A percentile compares a stretch with the other conserved stretches of the same genome.
Conservation (phyloP, 2,329 filamentous ascomycete genomes). For the Lasiodiplodia hormozganensis region DNA sequence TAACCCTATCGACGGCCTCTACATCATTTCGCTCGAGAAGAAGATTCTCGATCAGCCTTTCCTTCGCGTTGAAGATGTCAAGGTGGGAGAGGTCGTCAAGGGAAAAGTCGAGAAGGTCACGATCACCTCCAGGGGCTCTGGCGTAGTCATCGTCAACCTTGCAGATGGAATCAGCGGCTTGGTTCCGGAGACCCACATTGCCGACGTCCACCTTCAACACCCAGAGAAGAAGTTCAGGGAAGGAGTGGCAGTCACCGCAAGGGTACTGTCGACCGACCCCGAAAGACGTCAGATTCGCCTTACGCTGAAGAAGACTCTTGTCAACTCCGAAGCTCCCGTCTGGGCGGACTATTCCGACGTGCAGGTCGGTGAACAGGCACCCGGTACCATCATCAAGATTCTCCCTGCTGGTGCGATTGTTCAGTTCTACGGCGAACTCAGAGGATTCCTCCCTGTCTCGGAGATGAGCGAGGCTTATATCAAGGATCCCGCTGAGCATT, state of each 20-base stretch:
- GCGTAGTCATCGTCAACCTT: constrained; percentile 81
- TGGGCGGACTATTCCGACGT: constrained; percentile 81
- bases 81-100: constrained; percentile 79
- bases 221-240: constrained; percentile 96
- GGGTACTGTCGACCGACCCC: constrained; percentile 81
- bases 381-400: constrained; percentile 86
- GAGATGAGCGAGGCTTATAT: constrained; percentile 99
- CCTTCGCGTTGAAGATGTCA: constrained; percentile 88
- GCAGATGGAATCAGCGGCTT: constrained; percentile 89
- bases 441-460: constrained; percentile 87
- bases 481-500: constrained; percentile 85
- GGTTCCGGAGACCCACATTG: constrained; percentile 85
- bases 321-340: constrained; percentile 84
- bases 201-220: constrained; percentile 85
- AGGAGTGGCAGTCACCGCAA: constrained; percentile 81
- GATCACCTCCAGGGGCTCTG: constrained; percentile 77
- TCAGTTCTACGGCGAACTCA: constrained; percentile 86
- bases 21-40: constrained; percentile 83
- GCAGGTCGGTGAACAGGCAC: constrained; percentile 75
- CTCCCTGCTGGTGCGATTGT: constrained; percentile 81
- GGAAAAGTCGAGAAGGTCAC: constrained; percentile 86
- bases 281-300: constrained; percentile 80
- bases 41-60: constrained; percentile 85
- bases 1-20: constrained; percentile 85
- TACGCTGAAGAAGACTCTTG: constrained; percentile 91